Conservation (phyloP, 139 green algal species). For the Zygnema circumcarinatum region DNA sequence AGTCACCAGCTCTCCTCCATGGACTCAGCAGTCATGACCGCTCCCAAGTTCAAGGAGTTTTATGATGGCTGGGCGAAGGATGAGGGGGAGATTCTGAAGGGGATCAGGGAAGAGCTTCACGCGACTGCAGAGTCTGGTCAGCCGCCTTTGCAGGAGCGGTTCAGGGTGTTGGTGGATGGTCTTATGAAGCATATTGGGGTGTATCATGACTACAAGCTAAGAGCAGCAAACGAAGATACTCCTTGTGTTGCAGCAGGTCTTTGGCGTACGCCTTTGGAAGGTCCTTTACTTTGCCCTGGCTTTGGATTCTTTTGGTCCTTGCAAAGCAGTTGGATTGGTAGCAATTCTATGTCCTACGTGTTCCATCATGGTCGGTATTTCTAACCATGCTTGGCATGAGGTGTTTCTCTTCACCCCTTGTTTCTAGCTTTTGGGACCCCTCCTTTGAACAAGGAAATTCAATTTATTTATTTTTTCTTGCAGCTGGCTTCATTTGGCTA, state of each 20-base stretch:
- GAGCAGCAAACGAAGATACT: slow-evolving; percentile 17
- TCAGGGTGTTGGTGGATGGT: slow-evolving; percentile 2
- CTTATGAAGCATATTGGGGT: background rate
- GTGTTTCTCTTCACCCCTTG: background rate
- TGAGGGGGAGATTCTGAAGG: background rate
- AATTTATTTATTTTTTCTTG: background rate
- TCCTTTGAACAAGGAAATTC: no score
- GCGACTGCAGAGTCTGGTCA: background rate
- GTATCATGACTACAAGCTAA: slow-evolving; percentile 3
- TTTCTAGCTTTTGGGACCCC: background rate
- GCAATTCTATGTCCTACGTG: background rate
- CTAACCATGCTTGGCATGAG: background rate
- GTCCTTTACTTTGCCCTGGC: background rate
- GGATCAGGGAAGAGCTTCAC: background rate
- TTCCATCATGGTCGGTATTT: background rate
- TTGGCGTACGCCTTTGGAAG: slow-evolving; percentile 29
- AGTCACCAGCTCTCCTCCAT: no score
- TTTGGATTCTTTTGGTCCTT: background rate
- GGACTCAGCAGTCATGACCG: background rate
- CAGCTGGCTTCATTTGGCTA: slow-evolving; percentile 5
- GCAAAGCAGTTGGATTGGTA: background rate
- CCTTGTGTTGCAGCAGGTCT: background rate
- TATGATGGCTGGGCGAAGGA: background rate
- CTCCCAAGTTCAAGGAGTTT: background rate
- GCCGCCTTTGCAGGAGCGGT: background rate